phyloP scores from a whole-genome alignment of 108 stramenopile species.

The Chaetoceros tenuissimus region DNA sequence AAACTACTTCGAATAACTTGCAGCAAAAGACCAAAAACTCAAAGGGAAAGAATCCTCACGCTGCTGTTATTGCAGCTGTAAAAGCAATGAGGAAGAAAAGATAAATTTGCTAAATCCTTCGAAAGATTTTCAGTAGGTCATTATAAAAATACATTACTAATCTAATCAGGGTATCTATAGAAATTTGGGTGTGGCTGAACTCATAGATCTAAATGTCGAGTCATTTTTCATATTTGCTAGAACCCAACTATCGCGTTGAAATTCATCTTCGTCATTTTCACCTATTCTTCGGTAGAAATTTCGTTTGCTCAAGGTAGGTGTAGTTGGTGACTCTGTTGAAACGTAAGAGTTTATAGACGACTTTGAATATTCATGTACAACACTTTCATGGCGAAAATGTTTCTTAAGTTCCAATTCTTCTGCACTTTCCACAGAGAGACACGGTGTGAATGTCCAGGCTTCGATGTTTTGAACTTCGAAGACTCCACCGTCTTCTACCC shows the following conservation, averaged over 20 bases:
- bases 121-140: no score
- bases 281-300: constrained; percentile 40
- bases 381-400: constrained; percentile 36
- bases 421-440: constrained; percentile 35
- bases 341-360: constrained; percentile 9
- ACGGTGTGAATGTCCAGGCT: constrained; percentile 77
- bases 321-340: constrained; percentile 6
- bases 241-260: not conserved
- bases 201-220: not conserved
- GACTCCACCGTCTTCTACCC: constrained; percentile 24
- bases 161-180: no score
- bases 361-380: not conserved
- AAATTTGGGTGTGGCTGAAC: not conserved
- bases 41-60: not conserved
- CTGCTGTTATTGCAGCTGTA: not conserved
- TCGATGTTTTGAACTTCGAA: constrained; percentile 70
- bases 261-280: constrained; percentile 12
- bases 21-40: no score
- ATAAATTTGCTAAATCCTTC: not conserved
- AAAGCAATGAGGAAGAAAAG: not conserved
- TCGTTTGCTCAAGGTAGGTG: constrained; percentile 1
- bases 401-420: constrained; percentile 66
- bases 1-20: no score
- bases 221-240: not conserved
- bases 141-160: no score